A percentile compares a stretch with the other conserved stretches of the same genome.
Conservation (phyloP, 441 rosid genomes). For the Erodium chrysanthum region DNA sequence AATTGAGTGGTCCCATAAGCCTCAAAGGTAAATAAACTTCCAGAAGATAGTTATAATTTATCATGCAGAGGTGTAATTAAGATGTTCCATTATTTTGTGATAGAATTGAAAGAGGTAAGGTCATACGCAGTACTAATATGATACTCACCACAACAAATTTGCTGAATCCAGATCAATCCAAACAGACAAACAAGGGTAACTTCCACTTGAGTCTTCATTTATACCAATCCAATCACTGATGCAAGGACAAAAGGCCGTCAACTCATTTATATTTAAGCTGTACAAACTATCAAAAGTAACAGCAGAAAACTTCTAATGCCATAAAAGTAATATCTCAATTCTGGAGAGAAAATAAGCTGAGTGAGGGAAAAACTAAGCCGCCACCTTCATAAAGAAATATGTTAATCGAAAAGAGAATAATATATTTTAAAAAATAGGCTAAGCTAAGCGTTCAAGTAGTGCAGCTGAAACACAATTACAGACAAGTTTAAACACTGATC, state of each 20-base stretch:
- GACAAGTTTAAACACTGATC: not conserved
- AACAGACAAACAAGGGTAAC: constrained; percentile 33
- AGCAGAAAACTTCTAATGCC: not conserved
- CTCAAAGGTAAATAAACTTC: constrained; percentile 1
- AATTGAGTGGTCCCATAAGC: not conserved
- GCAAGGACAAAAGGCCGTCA: constrained; percentile 19
- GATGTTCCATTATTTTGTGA: not conserved
- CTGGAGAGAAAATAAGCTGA: not conserved
- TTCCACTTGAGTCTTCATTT: constrained; percentile 47
- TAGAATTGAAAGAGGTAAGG: not conserved
- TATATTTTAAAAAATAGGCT: not conserved
- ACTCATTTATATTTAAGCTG: constrained; percentile 1
- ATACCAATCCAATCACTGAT: constrained; percentile 26
- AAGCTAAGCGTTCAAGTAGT: not conserved
- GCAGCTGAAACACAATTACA: not conserved
- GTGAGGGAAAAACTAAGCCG: not conserved
- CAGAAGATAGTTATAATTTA: not conserved
- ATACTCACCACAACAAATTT: constrained; percentile 53
- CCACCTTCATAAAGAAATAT: not conserved
- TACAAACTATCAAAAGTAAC: constrained; percentile 8
- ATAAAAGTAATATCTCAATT: constrained; percentile 4
- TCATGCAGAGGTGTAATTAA: not conserved
- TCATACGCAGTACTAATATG: constrained; percentile 1
- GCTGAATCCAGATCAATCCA: constrained; percentile 41
- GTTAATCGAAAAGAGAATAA: not conserved